A percentile compares a stretch with the other conserved stretches of the same genome.
phyloP scores from a whole-genome alignment of 2,329 filamentous ascomycete genomes.

The Fusarium temperatum region DNA sequence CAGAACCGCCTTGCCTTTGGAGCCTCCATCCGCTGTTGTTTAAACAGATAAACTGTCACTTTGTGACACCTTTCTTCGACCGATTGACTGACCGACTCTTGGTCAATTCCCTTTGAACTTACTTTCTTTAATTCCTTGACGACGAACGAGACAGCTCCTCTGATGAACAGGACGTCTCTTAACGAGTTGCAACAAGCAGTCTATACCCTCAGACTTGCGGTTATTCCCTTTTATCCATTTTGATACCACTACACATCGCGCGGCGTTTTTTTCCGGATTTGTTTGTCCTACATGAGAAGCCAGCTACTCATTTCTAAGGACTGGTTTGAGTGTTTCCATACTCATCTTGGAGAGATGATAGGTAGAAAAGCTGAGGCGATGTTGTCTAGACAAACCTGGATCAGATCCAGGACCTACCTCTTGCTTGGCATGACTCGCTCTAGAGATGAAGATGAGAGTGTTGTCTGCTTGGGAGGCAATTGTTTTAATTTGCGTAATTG shows the following conservation, averaged over 20 bases:
- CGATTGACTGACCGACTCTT: slow-evolving; percentile 7
- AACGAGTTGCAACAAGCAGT: slow-evolving; percentile 34
- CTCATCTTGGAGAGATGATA: slow-evolving; percentile 8
- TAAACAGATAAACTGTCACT: slow-evolving; percentile 12
- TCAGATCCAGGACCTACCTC: slow-evolving; percentile 1
- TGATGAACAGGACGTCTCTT: slow-evolving; percentile 38
- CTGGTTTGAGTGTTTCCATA: slow-evolving; percentile 6
- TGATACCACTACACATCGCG: slow-evolving; percentile 46
- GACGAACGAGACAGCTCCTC: slow-evolving; percentile 39
- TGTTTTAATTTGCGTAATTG: slow-evolving; percentile 23
- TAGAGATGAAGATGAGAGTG: slow-evolving; percentile 14
- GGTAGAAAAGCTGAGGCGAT: slow-evolving; percentile 23
- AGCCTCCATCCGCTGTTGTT: slow-evolving; percentile 42
- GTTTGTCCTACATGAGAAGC: slow-evolving; percentile 11
- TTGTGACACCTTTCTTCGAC: slow-evolving; percentile 14
- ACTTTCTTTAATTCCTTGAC: slow-evolving; percentile 39
- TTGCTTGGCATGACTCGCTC: slow-evolving; percentile 4
- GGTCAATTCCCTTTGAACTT: slow-evolving; percentile 16
- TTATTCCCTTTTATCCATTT: slow-evolving; percentile 32
- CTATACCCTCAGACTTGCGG: slow-evolving; percentile 31
- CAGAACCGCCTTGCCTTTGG: slow-evolving; percentile 46
- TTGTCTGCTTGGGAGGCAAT: slow-evolving; percentile 8
- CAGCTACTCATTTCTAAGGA: background rate
- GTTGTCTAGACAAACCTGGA: background rate
- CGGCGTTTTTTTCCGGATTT: slow-evolving; percentile 38